Conservation (phyloP, 2,329 filamentous ascomycete genomes). For the Blastomyces emzantsi region DNA sequence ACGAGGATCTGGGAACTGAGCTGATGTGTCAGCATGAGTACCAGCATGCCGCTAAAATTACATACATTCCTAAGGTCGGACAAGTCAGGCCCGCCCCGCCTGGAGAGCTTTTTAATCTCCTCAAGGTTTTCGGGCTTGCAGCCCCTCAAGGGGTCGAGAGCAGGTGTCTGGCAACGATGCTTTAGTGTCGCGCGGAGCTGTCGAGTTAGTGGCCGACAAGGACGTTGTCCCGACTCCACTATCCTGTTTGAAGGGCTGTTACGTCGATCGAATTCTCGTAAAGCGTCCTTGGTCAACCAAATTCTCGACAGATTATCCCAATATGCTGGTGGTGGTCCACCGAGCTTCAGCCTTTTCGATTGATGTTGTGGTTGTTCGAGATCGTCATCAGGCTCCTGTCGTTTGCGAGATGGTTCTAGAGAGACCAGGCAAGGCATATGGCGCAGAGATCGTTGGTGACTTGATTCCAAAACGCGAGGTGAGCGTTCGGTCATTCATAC, state of each 20-base stretch:
- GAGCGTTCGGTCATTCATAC: neutral
- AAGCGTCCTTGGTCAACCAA: constrained; percentile 18
- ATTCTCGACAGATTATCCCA: constrained; percentile 23
- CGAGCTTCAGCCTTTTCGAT: constrained; percentile 12
- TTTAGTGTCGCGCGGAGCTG: constrained; percentile 11
- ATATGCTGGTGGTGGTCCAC: constrained; percentile 9
- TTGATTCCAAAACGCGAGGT: neutral
- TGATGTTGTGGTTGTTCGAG: constrained; percentile 4
- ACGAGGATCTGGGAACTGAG: neutral
- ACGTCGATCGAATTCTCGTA: constrained; percentile 20
- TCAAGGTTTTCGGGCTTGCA: neutral
- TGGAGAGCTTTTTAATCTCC: neutral
- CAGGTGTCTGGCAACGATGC: constrained; percentile 6
- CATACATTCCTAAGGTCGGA: too few relatives aligned
- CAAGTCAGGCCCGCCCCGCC: too few relatives aligned
- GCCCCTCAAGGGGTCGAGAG: neutral
- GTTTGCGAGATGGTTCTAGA: constrained; percentile 1
- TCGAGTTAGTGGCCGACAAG: constrained; percentile 10
- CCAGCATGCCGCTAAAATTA: too few relatives aligned
- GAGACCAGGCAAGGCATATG: neutral
- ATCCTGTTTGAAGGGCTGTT: constrained; percentile 8
- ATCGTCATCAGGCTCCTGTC: neutral
- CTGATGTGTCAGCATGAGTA: neutral
- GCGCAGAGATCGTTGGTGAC: neutral
- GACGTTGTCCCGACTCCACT: neutral